These are phyloP conservation scores for Plasmopara viticola DNA, from an alignment of 352 stramenopile species.

Conservation along the genomic window DNA sequence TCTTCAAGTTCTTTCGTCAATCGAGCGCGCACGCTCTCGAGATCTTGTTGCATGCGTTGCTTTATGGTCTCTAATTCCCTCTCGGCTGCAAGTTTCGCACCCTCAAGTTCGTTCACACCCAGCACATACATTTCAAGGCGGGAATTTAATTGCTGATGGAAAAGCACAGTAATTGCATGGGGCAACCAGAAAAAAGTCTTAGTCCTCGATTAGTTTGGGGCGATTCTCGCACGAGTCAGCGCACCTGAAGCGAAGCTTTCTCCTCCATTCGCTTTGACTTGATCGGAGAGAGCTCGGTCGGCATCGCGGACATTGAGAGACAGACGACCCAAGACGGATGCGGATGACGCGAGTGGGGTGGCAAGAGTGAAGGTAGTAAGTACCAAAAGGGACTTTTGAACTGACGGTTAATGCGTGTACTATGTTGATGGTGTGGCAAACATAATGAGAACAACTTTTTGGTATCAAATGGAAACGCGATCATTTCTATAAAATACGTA, in stretches of 20 bases:
- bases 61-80: constrained; percentile 76
- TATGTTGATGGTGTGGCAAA: constrained; percentile 3
- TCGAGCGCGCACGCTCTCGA: constrained; percentile 49
- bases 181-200: neutral
- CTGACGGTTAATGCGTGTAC: constrained; percentile 7
- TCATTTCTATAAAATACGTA: too few species aligned
- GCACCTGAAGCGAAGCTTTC: constrained; percentile 71
- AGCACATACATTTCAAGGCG: constrained; percentile 80
- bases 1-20: constrained; percentile 72
- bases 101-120: constrained; percentile 77
- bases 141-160: constrained; percentile 58
- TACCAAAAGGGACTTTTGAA: constrained; percentile 22
- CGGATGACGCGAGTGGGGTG: too few species aligned
- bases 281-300: constrained; percentile 66
- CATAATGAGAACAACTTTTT: neutral
- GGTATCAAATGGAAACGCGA: too few species aligned
- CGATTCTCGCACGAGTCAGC: constrained; percentile 6
- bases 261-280: constrained; percentile 83
- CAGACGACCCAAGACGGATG: neutral
- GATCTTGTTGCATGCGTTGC: constrained; percentile 72
- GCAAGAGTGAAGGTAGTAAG: neutral
- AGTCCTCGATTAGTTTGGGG: neutral
- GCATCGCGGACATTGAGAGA: constrained; percentile 21
- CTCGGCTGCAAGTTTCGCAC: constrained; percentile 65
- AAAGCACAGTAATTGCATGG: neutral